Evolutionary conservation across 208 protist species (phyloP).

Genomic region (Acanthamoeba sp.): DNA sequence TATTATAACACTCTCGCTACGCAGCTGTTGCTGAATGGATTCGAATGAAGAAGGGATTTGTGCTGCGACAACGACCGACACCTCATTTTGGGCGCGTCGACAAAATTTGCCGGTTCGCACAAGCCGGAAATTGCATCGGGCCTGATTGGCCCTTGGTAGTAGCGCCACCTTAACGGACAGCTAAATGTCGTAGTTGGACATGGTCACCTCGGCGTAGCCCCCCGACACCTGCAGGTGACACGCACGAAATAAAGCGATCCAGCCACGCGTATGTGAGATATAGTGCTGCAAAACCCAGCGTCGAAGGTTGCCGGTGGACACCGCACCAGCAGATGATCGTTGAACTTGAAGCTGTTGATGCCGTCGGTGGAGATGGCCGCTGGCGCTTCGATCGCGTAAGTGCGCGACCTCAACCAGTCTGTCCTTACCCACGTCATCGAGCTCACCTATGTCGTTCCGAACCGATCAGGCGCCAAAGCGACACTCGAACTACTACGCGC

Average conservation of each 20-base stretch:
- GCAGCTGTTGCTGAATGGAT: not conserved
- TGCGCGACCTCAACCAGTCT: not conserved
- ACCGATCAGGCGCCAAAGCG: not conserved
- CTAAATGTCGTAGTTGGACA: not conserved
- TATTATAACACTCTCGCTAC: not conserved
- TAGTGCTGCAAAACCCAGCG: not conserved
- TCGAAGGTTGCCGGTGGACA: too few relatives aligned
- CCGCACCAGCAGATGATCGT: not conserved
- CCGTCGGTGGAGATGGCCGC: slow-evolving; percentile 13
- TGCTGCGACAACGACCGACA: not conserved
- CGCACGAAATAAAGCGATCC: not conserved
- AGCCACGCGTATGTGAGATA: not conserved
- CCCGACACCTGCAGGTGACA: not conserved
- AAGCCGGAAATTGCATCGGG: not conserved
- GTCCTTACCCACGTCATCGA: slow-evolving; percentile 19
- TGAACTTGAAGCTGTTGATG: slow-evolving; percentile 54
- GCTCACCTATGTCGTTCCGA: not conserved
- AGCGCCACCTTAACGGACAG: too few relatives aligned
- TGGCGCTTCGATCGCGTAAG: slow-evolving; percentile 24
- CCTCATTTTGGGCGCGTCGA: not conserved
- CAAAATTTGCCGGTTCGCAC: not conserved
- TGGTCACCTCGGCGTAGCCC: slow-evolving; percentile 19
- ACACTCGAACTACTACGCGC: not conserved
- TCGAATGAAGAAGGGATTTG: not conserved
- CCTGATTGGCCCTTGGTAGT: not conserved